A percentile compares a stretch with the other conserved stretches of the same genome.
Evolutionary conservation across 352 stramenopile species (phyloP).

Genomic region (Phytophthora sp.): DNA sequence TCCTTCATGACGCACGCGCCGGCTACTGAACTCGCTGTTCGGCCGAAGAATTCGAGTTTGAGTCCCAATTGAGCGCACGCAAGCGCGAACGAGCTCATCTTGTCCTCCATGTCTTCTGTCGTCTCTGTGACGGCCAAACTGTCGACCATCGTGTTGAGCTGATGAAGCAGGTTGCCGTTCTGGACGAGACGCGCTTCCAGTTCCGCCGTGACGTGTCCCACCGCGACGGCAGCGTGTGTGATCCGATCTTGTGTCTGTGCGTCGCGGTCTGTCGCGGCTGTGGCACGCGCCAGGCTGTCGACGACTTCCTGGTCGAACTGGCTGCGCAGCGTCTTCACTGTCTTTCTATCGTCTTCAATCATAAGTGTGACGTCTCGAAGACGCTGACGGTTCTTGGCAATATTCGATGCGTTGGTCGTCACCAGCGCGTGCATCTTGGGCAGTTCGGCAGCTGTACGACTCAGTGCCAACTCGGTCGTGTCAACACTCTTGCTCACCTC

Average conservation of each 20-base stretch:
- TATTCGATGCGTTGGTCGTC: slow-evolving; percentile 42
- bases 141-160: slow-evolving; percentile 73
- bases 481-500: slow-evolving; percentile 51
- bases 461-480: slow-evolving; percentile 49
- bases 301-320: slow-evolving; percentile 43
- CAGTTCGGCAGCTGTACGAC: slow-evolving; percentile 53
- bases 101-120: slow-evolving; percentile 64
- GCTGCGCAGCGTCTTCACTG: slow-evolving; percentile 27
- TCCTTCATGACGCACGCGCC: slow-evolving; percentile 27
- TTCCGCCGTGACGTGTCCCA: slow-evolving; percentile 35
- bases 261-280: slow-evolving; percentile 34
- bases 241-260: slow-evolving; percentile 42
- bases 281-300: slow-evolving; percentile 33
- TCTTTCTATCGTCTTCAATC: slow-evolving; percentile 44
- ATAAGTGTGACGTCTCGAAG: slow-evolving; percentile 42
- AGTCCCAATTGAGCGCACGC: slow-evolving; percentile 52
- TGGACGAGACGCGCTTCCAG: slow-evolving; percentile 52
- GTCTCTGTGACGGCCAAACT: slow-evolving; percentile 65
- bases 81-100: slow-evolving; percentile 54
- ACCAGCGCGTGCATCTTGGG: slow-evolving; percentile 55
- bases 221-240: slow-evolving; percentile 23
- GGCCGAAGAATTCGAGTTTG: slow-evolving; percentile 63
- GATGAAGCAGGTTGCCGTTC: slow-evolving; percentile 68
- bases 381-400: slow-evolving; percentile 52
- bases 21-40: slow-evolving; percentile 22